Percentiles rank a stretch among this genome's conserved stretches.
Conservation (phyloP, 2,329 filamentous ascomycete species). For the Verticillium klebahnii region DNA sequence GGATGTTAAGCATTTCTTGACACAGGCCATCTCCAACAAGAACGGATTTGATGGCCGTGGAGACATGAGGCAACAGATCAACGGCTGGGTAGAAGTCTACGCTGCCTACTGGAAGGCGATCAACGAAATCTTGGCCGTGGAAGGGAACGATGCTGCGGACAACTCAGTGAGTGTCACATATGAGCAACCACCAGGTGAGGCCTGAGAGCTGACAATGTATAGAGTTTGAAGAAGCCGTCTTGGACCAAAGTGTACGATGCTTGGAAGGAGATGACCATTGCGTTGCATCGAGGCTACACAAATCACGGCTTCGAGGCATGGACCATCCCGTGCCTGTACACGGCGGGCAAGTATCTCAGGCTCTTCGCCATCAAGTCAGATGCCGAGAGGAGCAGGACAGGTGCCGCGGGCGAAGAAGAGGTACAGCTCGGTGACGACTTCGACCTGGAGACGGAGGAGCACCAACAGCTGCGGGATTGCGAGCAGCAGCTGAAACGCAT, state of each 20-base stretch:
- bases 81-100: conserved; percentile 86
- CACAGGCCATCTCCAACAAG: conserved; percentile 39
- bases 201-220: not conserved
- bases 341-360: conserved; percentile 79
- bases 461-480: conserved; percentile 85
- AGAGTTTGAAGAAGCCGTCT: conserved; percentile 35
- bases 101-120: conserved; percentile 78
- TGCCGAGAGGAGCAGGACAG: conserved; percentile 49
- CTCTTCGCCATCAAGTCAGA: conserved; percentile 90
- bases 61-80: conserved; percentile 50
- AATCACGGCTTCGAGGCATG: conserved; percentile 75
- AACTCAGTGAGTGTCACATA: conserved; percentile 19
- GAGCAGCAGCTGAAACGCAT: conserved; percentile 87
- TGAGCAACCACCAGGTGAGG: not conserved
- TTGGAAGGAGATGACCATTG: conserved; percentile 81
- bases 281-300: conserved; percentile 76
- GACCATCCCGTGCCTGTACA: conserved; percentile 89
- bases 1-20: conserved; percentile 69
- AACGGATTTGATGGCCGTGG: not conserved
- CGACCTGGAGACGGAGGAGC: conserved; percentile 68
- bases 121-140: conserved; percentile 64
- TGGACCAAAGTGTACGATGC: conserved; percentile 81
- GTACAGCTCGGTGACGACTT: conserved; percentile 68
- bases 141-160: conserved; percentile 39
- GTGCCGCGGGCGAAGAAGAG: conserved; percentile 29